These are phyloP conservation scores for Trichoderma gamsii DNA, from an alignment of 495 filamentous ascomycete genomes.

Conservation along the genomic window DNA sequence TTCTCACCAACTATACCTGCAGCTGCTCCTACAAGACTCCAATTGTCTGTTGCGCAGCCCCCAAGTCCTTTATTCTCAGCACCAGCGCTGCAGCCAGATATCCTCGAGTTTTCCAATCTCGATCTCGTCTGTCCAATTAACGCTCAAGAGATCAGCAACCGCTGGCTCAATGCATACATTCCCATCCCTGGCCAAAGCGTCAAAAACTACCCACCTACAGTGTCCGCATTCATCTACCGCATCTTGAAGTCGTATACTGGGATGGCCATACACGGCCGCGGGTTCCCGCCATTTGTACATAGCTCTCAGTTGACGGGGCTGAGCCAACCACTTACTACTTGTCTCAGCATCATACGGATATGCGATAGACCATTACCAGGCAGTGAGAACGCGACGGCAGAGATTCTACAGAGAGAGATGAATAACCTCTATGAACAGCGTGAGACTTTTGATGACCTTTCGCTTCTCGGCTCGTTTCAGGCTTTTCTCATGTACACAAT, in stretches of 20 bases:
- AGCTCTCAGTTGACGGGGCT: constrained; percentile 25
- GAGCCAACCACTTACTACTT: constrained; percentile 35
- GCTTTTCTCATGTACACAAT: constrained; percentile 44
- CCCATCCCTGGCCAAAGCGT: constrained; percentile 33
- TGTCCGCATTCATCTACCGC: constrained; percentile 35
- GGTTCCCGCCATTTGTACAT: constrained; percentile 39
- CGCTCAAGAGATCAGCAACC: constrained; percentile 39
- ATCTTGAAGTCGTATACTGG: constrained; percentile 39
- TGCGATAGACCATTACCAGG: constrained; percentile 36
- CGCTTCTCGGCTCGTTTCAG: constrained; percentile 40
- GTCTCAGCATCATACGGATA: constrained; percentile 38
- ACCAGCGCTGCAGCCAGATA: neutral
- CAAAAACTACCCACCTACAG: constrained; percentile 33
- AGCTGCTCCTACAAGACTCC: neutral
- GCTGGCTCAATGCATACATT: constrained; percentile 42
- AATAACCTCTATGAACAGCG: constrained; percentile 28
- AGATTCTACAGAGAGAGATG: constrained; percentile 6
- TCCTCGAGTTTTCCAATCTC: constrained; percentile 24
- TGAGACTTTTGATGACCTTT: constrained; percentile 31
- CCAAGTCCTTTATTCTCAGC: neutral
- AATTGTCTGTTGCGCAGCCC: neutral
- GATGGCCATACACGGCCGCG: constrained; percentile 32
- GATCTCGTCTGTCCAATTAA: constrained; percentile 41
- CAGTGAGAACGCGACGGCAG: constrained; percentile 25
- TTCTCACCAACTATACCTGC: neutral